phyloP scores from a whole-genome alignment of 495 filamentous ascomycete species.

The Penicillium cosmopolitanum region DNA sequence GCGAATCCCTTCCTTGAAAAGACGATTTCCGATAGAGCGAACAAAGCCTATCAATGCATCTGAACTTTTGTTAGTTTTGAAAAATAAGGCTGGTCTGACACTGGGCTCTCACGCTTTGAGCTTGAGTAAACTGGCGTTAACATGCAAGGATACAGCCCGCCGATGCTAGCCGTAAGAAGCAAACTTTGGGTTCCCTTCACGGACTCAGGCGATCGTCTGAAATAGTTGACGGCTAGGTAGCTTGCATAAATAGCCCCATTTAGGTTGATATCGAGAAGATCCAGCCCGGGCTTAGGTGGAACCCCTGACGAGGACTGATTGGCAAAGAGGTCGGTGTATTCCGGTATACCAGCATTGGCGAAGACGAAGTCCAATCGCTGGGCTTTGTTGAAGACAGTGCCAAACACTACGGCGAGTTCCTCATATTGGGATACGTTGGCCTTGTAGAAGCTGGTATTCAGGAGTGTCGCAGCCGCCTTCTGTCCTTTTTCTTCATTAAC shows the following conservation, averaged over 20 bases:
- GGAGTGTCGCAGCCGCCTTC: conserved; percentile 8
- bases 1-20: conserved; percentile 23
- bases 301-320: neutral
- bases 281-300: conserved; percentile 54
- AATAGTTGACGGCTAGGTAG: conserved; percentile 52
- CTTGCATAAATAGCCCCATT: conserved; percentile 66
- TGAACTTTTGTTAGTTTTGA: neutral
- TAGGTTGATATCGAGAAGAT: conserved; percentile 61
- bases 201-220: conserved; percentile 20
- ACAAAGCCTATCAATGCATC: conserved; percentile 25
- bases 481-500: conserved; percentile 18
- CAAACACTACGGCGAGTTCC: conserved; percentile 12
- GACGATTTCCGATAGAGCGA: conserved; percentile 16
- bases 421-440: conserved; percentile 23
- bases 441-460: conserved; percentile 16
- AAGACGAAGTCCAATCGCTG: conserved; percentile 31
- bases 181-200: conserved; percentile 12
- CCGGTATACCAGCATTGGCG: conserved; percentile 27
- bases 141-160: conserved; percentile 25
- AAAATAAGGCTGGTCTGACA: too few species aligned
- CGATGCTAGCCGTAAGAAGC: conserved; percentile 26
- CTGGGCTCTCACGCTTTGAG: conserved; percentile 21
- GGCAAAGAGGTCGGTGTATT: conserved; percentile 11
- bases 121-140: conserved; percentile 19
- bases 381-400: conserved; percentile 11